phyloP scores from a whole-genome alignment of 164 flowering plant genomes.

The Warburgia ugandensis region DNA sequence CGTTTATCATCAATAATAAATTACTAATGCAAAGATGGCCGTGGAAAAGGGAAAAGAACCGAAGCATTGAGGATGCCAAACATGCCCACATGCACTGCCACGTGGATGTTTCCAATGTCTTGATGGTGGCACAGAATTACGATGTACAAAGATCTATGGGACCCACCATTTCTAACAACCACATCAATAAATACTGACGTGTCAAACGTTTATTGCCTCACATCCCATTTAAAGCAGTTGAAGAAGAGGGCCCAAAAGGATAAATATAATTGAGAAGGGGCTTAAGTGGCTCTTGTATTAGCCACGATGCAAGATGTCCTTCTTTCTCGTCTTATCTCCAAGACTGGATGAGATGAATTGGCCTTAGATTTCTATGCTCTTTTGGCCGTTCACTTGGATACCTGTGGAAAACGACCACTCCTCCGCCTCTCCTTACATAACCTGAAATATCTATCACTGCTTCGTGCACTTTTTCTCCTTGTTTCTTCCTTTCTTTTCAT shows the following conservation, averaged over 20 bases:
- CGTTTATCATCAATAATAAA: no score
- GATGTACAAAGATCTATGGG: no score
- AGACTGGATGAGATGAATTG: conserved; percentile 54
- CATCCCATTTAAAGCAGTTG: neutral
- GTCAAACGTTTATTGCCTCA: no score
- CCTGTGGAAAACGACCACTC: conserved; percentile 40
- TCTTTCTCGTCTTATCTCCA: conserved; percentile 27
- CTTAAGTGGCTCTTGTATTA: conserved; percentile 14
- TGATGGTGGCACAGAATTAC: no score
- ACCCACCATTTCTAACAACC: no score
- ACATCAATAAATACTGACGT: no score
- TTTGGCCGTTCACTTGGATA: conserved; percentile 84
- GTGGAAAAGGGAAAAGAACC: no score
- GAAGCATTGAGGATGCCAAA: no score
- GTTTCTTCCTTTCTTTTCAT: conserved; percentile 14
- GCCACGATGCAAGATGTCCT: conserved; percentile 15
- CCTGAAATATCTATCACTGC: conserved; percentile 21
- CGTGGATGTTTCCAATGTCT: no score
- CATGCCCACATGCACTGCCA: no score
- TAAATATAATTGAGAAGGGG: neutral
- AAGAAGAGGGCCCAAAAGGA: no score
- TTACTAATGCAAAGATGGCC: no score
- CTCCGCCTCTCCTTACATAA: neutral
- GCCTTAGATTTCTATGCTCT: conserved; percentile 51
- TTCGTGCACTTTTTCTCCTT: conserved; percentile 15